These are phyloP conservation scores for Linnemannia elongata DNA, from an alignment of 192 early-diverging fungal genomes.

Conservation along the genomic window DNA sequence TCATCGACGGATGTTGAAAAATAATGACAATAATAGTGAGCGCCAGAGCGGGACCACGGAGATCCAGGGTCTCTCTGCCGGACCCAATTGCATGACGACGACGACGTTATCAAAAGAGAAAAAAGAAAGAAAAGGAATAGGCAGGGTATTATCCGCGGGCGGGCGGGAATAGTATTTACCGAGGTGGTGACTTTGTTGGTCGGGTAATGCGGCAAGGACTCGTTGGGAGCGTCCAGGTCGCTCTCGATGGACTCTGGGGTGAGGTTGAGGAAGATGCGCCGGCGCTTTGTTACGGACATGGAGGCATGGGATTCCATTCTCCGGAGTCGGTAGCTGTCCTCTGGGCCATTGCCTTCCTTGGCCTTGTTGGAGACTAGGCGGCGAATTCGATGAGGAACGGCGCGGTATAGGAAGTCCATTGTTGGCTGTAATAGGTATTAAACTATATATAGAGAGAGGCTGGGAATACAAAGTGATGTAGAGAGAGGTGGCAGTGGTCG, in stretches of 20 bases:
- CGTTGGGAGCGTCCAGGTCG: slow-evolving; percentile 49
- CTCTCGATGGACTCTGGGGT: slow-evolving; percentile 51
- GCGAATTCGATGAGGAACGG: slow-evolving; percentile 46
- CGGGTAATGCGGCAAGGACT: slow-evolving; percentile 40
- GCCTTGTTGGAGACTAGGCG: slow-evolving; percentile 29
- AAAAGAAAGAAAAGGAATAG: slow-evolving; percentile 2
- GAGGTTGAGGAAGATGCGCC: slow-evolving; percentile 53
- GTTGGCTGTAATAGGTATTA: not conserved
- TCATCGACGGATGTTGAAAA: not conserved
- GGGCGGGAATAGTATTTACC: slow-evolving; percentile 49
- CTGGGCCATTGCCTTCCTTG: slow-evolving; percentile 43
- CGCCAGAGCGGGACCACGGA: not conserved
- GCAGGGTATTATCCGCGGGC: not conserved
- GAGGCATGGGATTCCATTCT: slow-evolving; percentile 57
- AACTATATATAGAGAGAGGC: slow-evolving; percentile 3
- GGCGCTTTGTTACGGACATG: slow-evolving; percentile 44
- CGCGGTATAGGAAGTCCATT: slow-evolving; percentile 55
- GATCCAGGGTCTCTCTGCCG: not conserved
- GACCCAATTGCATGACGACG: not conserved
- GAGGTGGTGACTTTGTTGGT: slow-evolving; percentile 55
- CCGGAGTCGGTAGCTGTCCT: slow-evolving; percentile 53
- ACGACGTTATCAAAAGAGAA: not conserved
- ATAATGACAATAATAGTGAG: not conserved
- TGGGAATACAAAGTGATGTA: not conserved
- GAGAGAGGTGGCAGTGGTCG: not conserved